These are phyloP conservation scores for Babesia gibsoni DNA, from an alignment of 169 alveolate genomes.

Conservation along the genomic window DNA sequence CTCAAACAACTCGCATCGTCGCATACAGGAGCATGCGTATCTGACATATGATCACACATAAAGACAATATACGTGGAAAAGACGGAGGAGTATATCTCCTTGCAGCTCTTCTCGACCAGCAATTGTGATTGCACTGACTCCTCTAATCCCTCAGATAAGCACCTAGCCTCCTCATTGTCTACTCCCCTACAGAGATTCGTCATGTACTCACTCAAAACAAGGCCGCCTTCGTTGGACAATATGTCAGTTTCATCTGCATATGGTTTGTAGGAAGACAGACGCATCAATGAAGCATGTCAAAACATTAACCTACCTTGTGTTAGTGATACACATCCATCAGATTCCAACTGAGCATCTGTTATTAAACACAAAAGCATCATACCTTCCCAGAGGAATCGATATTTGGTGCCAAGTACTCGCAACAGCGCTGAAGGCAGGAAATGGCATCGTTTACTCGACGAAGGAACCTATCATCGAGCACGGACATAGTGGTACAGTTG, in stretches of 20 bases:
- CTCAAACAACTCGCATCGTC: background rate
- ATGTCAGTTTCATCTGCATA: background rate
- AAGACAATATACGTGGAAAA: background rate
- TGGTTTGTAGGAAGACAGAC: background rate
- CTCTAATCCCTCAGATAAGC: constrained; percentile 7
- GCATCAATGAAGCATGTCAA: background rate
- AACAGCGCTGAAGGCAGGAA: constrained; percentile 1
- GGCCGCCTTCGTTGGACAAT: background rate
- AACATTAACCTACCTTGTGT: background rate
- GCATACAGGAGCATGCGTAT: background rate
- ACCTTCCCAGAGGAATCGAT: background rate
- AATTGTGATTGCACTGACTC: constrained; percentile 52
- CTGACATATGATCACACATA: background rate
- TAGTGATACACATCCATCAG: background rate
- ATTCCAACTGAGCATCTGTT: background rate
- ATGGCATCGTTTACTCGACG: constrained; percentile 7
- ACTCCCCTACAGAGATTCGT: constrained; percentile 34
- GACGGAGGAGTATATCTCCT: constrained; percentile 11
- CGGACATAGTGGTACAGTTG: background rate
- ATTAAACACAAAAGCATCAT: background rate
- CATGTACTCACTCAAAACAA: constrained; percentile 29
- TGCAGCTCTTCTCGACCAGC: constrained; percentile 53
- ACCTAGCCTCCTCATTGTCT: constrained; percentile 15
- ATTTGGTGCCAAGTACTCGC: background rate
- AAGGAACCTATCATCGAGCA: constrained; percentile 4